Evolutionary conservation across 192 early-diverging fungal genomes (phyloP).

Genomic region (Backusella circina): DNA sequence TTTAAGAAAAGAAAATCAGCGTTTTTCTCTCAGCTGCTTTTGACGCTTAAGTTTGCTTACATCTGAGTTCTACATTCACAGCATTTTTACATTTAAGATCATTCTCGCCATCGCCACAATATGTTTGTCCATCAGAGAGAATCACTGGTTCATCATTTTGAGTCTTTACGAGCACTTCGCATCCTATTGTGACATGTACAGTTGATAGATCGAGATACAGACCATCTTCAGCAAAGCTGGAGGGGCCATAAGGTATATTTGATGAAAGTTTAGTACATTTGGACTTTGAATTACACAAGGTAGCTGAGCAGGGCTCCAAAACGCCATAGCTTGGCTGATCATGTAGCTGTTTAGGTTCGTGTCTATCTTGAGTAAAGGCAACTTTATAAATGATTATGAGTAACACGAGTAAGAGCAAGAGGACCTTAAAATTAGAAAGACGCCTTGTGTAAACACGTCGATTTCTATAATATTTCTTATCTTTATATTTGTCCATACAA

Average conservation of each 20-base stretch:
- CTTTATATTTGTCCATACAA: neutral
- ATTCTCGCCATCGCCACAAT: neutral
- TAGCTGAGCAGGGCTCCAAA: slow-evolving; percentile 2
- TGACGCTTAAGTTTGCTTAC: slow-evolving; percentile 1
- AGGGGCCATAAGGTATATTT: neutral
- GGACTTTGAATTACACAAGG: slow-evolving; percentile 20
- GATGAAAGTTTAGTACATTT: slow-evolving; percentile 16
- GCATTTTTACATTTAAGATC: slow-evolving; percentile 1
- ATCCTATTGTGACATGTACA: slow-evolving; percentile 15
- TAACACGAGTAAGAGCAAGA: neutral
- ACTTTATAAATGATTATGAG: neutral
- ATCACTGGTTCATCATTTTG: neutral
- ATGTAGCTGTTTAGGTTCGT: neutral
- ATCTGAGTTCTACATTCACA: neutral
- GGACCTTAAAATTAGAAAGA: neutral
- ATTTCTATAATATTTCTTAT: neutral
- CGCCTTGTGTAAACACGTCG: neutral
- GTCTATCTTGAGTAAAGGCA: neutral
- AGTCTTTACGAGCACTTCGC: neutral
- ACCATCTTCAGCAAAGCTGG: slow-evolving; percentile 6
- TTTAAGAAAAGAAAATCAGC: neutral
- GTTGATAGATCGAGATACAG: slow-evolving; percentile 22
- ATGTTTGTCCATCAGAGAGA: neutral
- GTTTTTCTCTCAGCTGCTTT: neutral
- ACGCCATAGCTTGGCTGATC: slow-evolving; percentile 13